Conservation (phyloP, 768 basidiomycete species). For the Glaciozyma antarctica region DNA sequence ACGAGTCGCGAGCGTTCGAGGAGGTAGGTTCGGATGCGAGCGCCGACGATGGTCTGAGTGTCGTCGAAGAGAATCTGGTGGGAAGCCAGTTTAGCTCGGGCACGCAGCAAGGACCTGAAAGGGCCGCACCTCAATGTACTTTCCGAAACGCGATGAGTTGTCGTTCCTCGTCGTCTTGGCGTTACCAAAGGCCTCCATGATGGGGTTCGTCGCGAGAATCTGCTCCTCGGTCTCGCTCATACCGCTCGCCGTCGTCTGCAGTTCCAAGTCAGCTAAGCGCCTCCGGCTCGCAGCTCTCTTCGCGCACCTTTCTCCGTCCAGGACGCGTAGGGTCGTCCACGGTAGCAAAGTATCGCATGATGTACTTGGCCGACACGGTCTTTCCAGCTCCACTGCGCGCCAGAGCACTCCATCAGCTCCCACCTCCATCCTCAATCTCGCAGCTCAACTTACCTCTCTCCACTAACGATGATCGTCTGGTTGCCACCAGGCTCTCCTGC, state of each 20-base stretch:
- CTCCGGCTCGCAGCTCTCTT: not conserved
- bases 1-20: slow-evolving; percentile 95
- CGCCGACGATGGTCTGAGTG: slow-evolving; percentile 91
- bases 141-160: slow-evolving; percentile 97
- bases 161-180: slow-evolving; percentile 99
- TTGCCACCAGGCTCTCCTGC: slow-evolving; percentile 48
- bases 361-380: slow-evolving; percentile 98
- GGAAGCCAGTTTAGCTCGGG: not conserved
- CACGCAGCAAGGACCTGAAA: slow-evolving; percentile 1
- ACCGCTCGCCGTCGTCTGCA: slow-evolving; percentile 37
- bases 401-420: slow-evolving; percentile 1
- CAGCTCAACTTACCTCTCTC: slow-evolving; percentile 64
- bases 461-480: slow-evolving; percentile 97
- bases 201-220: slow-evolving; percentile 98
- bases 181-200: slow-evolving; percentile 97
- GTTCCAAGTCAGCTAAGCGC: not conserved
- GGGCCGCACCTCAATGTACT: slow-evolving; percentile 84
- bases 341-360: slow-evolving; percentile 97
- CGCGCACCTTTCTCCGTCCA: slow-evolving; percentile 36
- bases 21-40: slow-evolving; percentile 95
- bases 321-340: slow-evolving; percentile 70
- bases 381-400: slow-evolving; percentile 84
- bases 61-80: slow-evolving; percentile 92
- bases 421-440: no score
- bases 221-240: slow-evolving; percentile 89